Evolutionary conservation across 352 stramenopile species (phyloP).

Genomic region (Phytophthora ohioensis): DNA sequence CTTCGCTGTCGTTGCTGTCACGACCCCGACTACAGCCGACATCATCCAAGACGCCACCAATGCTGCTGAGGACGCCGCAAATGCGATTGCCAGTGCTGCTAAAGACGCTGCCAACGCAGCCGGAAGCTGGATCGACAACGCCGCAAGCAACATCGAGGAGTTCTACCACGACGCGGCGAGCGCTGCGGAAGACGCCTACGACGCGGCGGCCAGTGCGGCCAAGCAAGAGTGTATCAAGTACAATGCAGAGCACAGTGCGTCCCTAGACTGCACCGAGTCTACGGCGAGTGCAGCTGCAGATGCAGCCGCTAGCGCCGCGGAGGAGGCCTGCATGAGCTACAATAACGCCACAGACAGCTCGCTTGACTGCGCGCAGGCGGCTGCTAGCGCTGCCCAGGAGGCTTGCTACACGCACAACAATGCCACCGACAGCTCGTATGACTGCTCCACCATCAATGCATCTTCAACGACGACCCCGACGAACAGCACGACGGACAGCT

Average conservation of each 20-base stretch:
- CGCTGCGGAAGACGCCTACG: constrained; percentile 31
- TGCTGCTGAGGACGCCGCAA: constrained; percentile 30
- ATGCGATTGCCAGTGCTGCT: constrained; percentile 23
- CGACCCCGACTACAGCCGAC: constrained; percentile 14
- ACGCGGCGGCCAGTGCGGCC: constrained; percentile 22
- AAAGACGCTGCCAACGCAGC: constrained; percentile 26
- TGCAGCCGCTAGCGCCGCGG: constrained; percentile 23
- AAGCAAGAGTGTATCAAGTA: constrained; percentile 32
- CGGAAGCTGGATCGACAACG: constrained; percentile 36
- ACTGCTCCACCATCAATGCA: constrained; percentile 23
- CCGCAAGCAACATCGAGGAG: constrained; percentile 32
- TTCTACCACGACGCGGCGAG: constrained; percentile 32
- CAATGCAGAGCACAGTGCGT: constrained; percentile 28
- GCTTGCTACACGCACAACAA: constrained; percentile 39
- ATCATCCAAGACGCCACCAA: constrained; percentile 34
- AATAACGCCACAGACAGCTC: constrained; percentile 35
- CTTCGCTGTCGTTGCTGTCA: constrained; percentile 18
- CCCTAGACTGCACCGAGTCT: constrained; percentile 25
- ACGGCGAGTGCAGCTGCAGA: constrained; percentile 33
- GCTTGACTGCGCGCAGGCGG: constrained; percentile 29
- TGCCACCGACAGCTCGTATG: constrained; percentile 30
- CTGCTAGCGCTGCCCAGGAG: constrained; percentile 25
- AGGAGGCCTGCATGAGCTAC: constrained; percentile 27
- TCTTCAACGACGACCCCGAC: constrained; percentile 8
- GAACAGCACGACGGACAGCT: constrained; percentile 13